Evolutionary conservation across 768 basidiomycete species (phyloP).

Genomic region (Xerocomellus intermedius): DNA sequence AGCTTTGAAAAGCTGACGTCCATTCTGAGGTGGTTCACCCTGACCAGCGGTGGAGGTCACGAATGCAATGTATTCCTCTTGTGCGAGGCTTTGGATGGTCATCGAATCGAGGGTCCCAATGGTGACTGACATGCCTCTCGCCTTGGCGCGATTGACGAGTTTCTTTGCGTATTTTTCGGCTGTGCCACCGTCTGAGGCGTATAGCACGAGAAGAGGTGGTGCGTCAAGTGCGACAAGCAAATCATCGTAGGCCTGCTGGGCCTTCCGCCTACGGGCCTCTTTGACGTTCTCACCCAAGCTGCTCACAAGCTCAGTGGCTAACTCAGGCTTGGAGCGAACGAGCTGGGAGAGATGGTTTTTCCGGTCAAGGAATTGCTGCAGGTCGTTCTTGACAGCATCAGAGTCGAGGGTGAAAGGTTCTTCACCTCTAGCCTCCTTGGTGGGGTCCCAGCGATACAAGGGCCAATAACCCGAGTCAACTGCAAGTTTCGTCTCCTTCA

Average conservation of each 20-base stretch:
- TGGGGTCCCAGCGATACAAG: conserved; percentile 95
- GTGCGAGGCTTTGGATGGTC: conserved; percentile 66
- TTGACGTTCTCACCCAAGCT: conserved; percentile 82
- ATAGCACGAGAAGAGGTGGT: conserved; percentile 86
- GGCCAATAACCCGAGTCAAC: conserved; percentile 98
- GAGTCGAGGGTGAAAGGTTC: conserved; percentile 94
- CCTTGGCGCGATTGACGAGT: conserved; percentile 76
- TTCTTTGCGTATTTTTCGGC: conserved; percentile 97
- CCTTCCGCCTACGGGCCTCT: conserved; percentile 78
- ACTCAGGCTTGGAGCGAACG: conserved; percentile 71
- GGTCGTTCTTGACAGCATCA: conserved; percentile 89
- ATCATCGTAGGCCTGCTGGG: conserved; percentile 79
- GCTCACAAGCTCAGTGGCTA: conserved; percentile 80
- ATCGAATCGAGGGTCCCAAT: conserved; percentile 80
- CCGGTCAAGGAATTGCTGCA: conserved; percentile 90
- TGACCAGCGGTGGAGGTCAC: conserved; percentile 94
- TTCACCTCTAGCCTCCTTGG: conserved; percentile 67
- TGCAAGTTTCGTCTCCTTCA: conserved; percentile 96
- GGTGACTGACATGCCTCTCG: conserved; percentile 76
- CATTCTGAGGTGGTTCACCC: conserved; percentile 97
- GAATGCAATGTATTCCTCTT: conserved; percentile 77
- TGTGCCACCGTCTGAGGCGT: conserved; percentile 90
- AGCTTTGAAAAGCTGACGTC: conserved; percentile 83
- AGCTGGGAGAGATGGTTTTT: conserved; percentile 97
- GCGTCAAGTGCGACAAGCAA: conserved; percentile 83